These are phyloP conservation scores for Tagetes erecta DNA, from an alignment of 129 eudicot species.

Conservation along the genomic window DNA sequence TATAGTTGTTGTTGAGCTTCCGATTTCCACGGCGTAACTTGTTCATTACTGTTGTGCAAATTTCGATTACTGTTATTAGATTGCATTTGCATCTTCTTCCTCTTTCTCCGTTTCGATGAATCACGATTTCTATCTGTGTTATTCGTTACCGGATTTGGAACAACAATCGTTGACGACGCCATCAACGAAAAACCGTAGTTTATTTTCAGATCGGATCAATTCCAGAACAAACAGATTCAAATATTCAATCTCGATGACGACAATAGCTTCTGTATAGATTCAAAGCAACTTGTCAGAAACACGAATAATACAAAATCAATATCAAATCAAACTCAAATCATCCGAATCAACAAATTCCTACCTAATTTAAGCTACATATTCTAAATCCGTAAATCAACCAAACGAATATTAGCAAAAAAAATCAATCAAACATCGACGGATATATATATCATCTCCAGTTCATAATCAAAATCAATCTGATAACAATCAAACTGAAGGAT, in stretches of 20 bases:
- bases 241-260: slow-evolving; percentile 24
- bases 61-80: slow-evolving; percentile 15
- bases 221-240: background rate
- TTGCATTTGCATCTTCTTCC: slow-evolving; percentile 43
- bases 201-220: slow-evolving; percentile 29
- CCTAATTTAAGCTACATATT: slow-evolving; percentile 9
- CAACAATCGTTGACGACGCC: slow-evolving; percentile 52
- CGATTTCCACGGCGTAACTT: slow-evolving; percentile 61
- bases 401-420: slow-evolving; percentile 2
- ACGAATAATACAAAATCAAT: slow-evolving; percentile 12
- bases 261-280: slow-evolving; percentile 38
- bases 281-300: slow-evolving; percentile 33
- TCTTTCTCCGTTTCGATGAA: slow-evolving; percentile 49
- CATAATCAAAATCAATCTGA: background rate
- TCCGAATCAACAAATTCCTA: slow-evolving; percentile 37
- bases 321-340: background rate
- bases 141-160: slow-evolving; percentile 57
- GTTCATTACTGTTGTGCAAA: background rate
- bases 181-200: slow-evolving; percentile 26
- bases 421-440: background rate
- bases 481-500: slow-evolving; percentile 8
- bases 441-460: background rate
- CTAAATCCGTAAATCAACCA: background rate
- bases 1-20: slow-evolving; percentile 70
- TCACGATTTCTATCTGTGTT: slow-evolving; percentile 54